Percentiles rank a stretch among this genome's conserved stretches.
phyloP scores from a whole-genome alignment of 2,329 filamentous ascomycete species.

The Calonectria pauciramosa region DNA sequence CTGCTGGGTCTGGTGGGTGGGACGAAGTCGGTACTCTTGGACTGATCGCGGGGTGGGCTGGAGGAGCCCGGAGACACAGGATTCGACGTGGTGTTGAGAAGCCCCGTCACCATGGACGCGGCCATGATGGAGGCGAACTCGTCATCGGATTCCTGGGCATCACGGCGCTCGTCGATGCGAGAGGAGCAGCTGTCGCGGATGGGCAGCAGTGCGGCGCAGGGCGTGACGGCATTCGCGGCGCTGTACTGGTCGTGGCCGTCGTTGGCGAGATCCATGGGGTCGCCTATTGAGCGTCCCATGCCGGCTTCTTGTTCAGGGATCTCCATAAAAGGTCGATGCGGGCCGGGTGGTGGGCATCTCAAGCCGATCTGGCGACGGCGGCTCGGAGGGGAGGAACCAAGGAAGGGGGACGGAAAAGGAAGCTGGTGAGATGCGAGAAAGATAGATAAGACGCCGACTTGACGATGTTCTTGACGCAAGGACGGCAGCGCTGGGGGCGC shows the following conservation, averaged over 20 bases:
- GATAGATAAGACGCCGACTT: not conserved
- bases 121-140: conserved; percentile 55
- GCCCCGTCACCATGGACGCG: conserved; percentile 52
- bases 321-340: conserved; percentile 42
- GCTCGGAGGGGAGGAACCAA: not conserved
- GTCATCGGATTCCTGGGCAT: conserved; percentile 42
- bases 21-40: conserved; percentile 55
- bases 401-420: not conserved
- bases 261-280: conserved; percentile 44
- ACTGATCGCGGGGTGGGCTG: conserved; percentile 64
- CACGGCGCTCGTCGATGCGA: conserved; percentile 32
- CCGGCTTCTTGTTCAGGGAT: conserved; percentile 36
- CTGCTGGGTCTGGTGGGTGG: conserved; percentile 66
- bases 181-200: conserved; percentile 41
- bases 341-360: conserved; percentile 43
- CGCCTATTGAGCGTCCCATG: conserved; percentile 42
- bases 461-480: conserved; percentile 1
- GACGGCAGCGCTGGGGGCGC: conserved; percentile 9
- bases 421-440: not conserved
- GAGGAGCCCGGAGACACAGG: conserved; percentile 68
- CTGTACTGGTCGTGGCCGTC: conserved; percentile 34
- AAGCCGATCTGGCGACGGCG: conserved; percentile 22
- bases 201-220: conserved; percentile 40
- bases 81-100: conserved; percentile 62
- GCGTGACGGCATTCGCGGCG: conserved; percentile 13